A percentile compares a stretch with the other conserved stretches of the same genome.
Conservation (phyloP, 768 basidiomycete species). For the Panaeolus papilionaceus region DNA sequence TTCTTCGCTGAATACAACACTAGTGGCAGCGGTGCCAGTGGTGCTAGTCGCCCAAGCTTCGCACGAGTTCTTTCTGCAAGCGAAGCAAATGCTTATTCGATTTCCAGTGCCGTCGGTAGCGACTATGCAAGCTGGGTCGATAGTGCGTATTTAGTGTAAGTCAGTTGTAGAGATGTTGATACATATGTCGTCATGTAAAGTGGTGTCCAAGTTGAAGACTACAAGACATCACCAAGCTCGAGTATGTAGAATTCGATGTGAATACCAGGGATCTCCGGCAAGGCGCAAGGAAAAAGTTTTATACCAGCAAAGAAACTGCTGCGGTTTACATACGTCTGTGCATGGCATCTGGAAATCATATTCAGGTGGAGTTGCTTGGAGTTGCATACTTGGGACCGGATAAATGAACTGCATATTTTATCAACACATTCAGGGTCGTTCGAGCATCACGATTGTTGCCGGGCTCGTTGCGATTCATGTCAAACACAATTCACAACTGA, state of each 20-base stretch:
- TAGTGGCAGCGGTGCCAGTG: constrained; percentile 44
- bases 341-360: too few relatives aligned
- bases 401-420: background rate
- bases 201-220: background rate
- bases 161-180: background rate
- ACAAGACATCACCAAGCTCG: too few relatives aligned
- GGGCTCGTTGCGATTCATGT: constrained; percentile 3
- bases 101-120: constrained; percentile 52
- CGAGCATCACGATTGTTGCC: constrained; percentile 12
- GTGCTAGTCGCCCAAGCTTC: constrained; percentile 46
- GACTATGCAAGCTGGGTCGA: constrained; percentile 54
- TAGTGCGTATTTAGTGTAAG: constrained; percentile 14
- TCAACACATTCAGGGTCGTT: background rate
- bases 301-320: too few relatives aligned
- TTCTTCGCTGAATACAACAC: constrained; percentile 54
- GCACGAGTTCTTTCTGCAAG: constrained; percentile 42
- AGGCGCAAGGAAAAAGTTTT: too few relatives aligned
- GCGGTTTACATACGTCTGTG: too few relatives aligned
- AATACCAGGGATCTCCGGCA: too few relatives aligned
- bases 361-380: too few relatives aligned
- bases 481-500: constrained; percentile 5
- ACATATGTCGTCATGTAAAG: background rate
- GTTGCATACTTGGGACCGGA: too few relatives aligned
- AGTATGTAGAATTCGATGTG: too few relatives aligned
- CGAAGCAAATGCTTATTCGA: constrained; percentile 45